Evolutionary conservation across 805 yeast genomes (phyloP), one percentile per base, ranked within the genome.

Genomic region (Starmerella vitae): DNA sequence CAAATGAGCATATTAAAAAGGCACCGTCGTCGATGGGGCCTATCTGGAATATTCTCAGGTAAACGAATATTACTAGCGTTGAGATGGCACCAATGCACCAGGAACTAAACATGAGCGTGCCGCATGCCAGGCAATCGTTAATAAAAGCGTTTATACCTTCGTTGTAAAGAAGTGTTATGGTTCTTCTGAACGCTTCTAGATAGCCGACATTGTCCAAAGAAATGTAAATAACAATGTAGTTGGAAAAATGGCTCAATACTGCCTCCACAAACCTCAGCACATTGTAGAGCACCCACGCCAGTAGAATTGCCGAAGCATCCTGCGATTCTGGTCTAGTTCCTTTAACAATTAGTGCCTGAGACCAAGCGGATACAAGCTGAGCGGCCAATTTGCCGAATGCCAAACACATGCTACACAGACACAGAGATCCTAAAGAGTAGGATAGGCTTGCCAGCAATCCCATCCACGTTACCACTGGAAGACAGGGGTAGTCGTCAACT

Each of bases 201-300:
- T 85, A 88, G 26, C 74, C 66, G 50, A 76, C 76, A 34, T 96
- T 96, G 59, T 84, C 88, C 19, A 86, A 66, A 0, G 95, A 93
- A 51, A 86, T 67, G 53, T 77, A 83, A 21, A 91, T 77, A 57
- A 80, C 82, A 5, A 95, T 93, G 55, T 83, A 86, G 56, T 80
- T 88, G 61, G 86, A 84, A 65, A 86, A 85, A 66, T 82, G 85
- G 43, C 76, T 68, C 18, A 81, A 79, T 35, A 78, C 45, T 91
- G 94, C 82, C 48, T 82, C 82, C 20, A 86, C 51, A 15, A 80
- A 59, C 4, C 76, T 58, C 20, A 80, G 52, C 53, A 77, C 67
- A 41, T 48, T 49, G 34, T 49, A 40, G 14, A 48, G 28, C 9
- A 39, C 24, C 51, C 52, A 44, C 3, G 45, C 44, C 20, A 45